A percentile compares a stretch with the other conserved stretches of the same genome.
These are phyloP conservation scores for Pichia cactophila DNA, from an alignment of 1,139 yeast species.

Conservation along the genomic window DNA sequence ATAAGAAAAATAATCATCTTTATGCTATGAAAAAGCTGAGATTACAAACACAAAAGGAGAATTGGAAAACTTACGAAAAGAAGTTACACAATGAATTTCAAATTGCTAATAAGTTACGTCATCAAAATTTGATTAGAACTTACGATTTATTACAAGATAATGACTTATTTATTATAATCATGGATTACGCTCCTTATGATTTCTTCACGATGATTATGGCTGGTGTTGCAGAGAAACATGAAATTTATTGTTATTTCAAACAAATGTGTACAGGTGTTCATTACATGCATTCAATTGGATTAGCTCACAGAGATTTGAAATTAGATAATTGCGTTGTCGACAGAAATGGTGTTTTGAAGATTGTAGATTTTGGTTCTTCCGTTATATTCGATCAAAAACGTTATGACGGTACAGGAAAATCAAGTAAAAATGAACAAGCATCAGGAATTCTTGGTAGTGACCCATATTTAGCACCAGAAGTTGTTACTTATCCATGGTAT, in stretches of 20 bases:
- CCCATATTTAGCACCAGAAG: slow-evolving; percentile 77
- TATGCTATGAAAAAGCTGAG: slow-evolving; percentile 69
- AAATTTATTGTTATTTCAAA: slow-evolving; percentile 59
- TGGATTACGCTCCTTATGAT: slow-evolving; percentile 73
- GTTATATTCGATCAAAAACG: slow-evolving; percentile 38
- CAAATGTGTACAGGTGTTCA: slow-evolving; percentile 57
- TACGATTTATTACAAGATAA: slow-evolving; percentile 53
- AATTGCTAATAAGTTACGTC: slow-evolving; percentile 53
- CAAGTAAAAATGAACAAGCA: slow-evolving; percentile 27
- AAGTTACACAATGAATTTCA: slow-evolving; percentile 63
- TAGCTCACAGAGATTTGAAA: slow-evolving; percentile 73
- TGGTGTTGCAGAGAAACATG: slow-evolving; percentile 52
- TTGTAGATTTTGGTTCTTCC: slow-evolving; percentile 75
- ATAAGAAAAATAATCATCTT: slow-evolving; percentile 30
- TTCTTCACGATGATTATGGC: slow-evolving; percentile 74
- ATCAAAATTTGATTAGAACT: slow-evolving; percentile 59
- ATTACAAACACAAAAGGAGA: slow-evolving; percentile 43
- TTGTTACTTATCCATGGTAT: slow-evolving; percentile 40
- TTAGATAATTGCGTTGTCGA: slow-evolving; percentile 72
- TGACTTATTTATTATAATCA: slow-evolving; percentile 48
- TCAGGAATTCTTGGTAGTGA: slow-evolving; percentile 77
- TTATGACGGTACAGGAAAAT: slow-evolving; percentile 3
- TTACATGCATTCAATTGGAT: slow-evolving; percentile 57
- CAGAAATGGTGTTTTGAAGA: slow-evolving; percentile 51
- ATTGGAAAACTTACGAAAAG: slow-evolving; percentile 47